Evolutionary conservation across 805 yeast genomes (phyloP), one percentile per base, ranked within the genome.

Genomic region (Hemisphaericaspora nanyangensis): DNA sequence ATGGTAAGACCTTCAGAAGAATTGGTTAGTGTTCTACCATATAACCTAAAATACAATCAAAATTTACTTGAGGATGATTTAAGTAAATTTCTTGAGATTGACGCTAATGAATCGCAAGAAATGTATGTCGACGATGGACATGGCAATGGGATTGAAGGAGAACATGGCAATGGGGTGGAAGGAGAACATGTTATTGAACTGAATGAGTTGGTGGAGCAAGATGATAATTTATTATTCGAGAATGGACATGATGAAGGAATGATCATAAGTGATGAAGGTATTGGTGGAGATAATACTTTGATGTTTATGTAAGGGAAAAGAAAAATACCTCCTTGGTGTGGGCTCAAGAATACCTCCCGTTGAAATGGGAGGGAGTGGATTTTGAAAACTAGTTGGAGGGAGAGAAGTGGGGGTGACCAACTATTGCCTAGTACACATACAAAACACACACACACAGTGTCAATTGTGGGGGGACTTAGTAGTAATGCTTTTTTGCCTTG

Each of bases 11-110:
- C 65, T 0, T 49, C 64, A 3, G 38, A 49, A 8, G 52, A 51
- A 11, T 47, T 63, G 35, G 50, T 44, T 19, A 44, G 46, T 8
- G 31, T 51, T 3, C 45, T 65, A 24, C 69, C 70, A 0, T 65
- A 65, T 45, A 65, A 65, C 34, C 30, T 63, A 18, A 51, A 48
- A 34, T 65, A 65, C 43, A 50, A 53, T 34, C 50, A 46, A 12
- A 36, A 39, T 12, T 42, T 63, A 18, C 30, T 51, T 10, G 58
- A 56, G 17, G 66, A 61, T 20, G 51, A 50, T 15, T 39, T 57
- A n/a, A 57, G 52, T 11, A 57, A 15, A 7, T 34, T 34, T 7
- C 10, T 16, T 17, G 31, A 37, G 2, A 7, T 11, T 10, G 16
- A 15, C 51, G 43, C 53, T 34, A 31, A 46, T n/a, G 49, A 45